These are phyloP conservation scores for Anthracocystis setariae DNA, from an alignment of 1,284 basidiomycete genomes.

Conservation along the genomic window DNA sequence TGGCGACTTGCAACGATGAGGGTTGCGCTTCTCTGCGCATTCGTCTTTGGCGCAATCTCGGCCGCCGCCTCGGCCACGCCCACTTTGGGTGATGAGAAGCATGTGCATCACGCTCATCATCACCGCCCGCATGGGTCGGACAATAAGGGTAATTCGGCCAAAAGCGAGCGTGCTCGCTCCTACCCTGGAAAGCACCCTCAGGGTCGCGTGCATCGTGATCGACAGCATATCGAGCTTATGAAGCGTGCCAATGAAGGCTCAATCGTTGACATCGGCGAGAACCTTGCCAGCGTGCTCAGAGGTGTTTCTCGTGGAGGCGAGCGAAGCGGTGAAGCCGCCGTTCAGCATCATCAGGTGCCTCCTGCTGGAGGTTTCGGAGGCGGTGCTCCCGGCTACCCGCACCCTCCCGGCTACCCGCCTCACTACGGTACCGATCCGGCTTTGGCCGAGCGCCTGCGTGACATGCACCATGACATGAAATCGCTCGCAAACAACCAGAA, in stretches of 20 bases:
- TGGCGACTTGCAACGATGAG: conserved; percentile 19
- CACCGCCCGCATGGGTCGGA: neutral
- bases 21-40: conserved; percentile 25
- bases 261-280: conserved; percentile 1
- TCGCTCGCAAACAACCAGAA: no score
- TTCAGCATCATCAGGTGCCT: conserved; percentile 5
- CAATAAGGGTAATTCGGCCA: conserved; percentile 1
- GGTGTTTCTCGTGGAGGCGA: neutral
- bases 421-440: conserved; percentile 5
- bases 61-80: conserved; percentile 33
- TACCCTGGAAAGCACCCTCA: conserved; percentile 5
- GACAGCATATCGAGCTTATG: neutral
- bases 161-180: neutral
- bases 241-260: conserved; percentile 5
- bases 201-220: neutral
- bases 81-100: conserved; percentile 9
- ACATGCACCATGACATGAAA: neutral
- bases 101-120: conserved; percentile 1
- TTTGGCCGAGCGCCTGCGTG: conserved; percentile 1
- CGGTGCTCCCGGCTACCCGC: neutral
- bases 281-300: conserved; percentile 4
- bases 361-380: neutral
- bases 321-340: conserved; percentile 1
- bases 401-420: neutral
- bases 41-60: conserved; percentile 46